phyloP scores from a whole-genome alignment of 345 rosid genomes.

The Leavenworthia alabamica region DNA sequence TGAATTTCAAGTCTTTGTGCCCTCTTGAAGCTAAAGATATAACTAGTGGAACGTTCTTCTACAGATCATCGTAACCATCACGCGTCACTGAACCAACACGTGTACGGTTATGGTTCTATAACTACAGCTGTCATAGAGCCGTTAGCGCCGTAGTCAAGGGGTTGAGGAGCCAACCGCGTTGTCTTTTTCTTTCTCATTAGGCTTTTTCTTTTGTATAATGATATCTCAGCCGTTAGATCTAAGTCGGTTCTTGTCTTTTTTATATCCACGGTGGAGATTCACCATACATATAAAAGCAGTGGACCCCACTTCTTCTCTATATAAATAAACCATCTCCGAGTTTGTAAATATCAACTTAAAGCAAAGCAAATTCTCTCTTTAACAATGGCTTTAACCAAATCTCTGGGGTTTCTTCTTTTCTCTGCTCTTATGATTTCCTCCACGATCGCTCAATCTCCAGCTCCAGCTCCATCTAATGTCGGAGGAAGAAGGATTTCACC shows the following conservation, averaged over 20 bases:
- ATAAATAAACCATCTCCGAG: too few species aligned
- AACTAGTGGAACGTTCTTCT: conserved; percentile 58
- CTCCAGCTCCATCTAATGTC: conserved; percentile 27
- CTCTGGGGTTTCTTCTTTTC: conserved; percentile 12
- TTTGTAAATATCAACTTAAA: too few species aligned
- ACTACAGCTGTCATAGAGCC: conserved; percentile 28
- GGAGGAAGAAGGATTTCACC: conserved; percentile 28
- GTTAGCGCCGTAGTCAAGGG: conserved; percentile 35
- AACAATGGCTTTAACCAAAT: conserved; percentile 8
- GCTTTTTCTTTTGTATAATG: too few species aligned
- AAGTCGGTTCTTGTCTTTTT: conserved; percentile 3
- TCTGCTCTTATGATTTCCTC: conserved; percentile 16
- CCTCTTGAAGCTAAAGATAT: neutral
- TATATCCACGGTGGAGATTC: too few species aligned
- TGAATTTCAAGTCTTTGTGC: too few species aligned
- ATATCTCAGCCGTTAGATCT: conserved; percentile 6
- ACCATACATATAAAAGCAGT: neutral
- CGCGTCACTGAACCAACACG: too few species aligned
- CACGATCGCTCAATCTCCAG: conserved; percentile 29
- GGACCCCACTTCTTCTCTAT: conserved; percentile 3
- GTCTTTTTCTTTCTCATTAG: too few species aligned
- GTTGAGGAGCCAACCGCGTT: conserved; percentile 24
- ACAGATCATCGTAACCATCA: too few species aligned
- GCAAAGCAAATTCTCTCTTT: too few species aligned
- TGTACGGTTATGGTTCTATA: too few species aligned